Conservation (phyloP, 345 rosid species). For the Jatropha curcas region DNA sequence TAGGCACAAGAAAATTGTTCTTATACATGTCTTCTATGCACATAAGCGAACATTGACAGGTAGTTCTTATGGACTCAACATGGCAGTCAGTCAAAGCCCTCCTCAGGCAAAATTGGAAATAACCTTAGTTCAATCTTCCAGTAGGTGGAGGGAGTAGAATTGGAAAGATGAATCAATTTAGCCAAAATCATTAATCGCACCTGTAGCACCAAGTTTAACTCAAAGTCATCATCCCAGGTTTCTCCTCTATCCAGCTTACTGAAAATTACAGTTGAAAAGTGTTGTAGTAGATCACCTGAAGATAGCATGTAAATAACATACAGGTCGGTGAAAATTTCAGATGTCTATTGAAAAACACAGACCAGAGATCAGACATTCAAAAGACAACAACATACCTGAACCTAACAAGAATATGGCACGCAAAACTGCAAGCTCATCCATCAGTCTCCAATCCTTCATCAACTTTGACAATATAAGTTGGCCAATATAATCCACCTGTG, state of each 20-base stretch:
- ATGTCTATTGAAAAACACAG: neutral
- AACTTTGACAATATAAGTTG: constrained; percentile 71
- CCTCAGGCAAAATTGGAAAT: constrained; percentile 4
- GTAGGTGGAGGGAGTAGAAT: neutral
- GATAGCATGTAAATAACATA: constrained; percentile 24
- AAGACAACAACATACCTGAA: constrained; percentile 60
- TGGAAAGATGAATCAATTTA: neutral
- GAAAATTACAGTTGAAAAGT: constrained; percentile 79
- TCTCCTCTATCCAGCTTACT: constrained; percentile 85
- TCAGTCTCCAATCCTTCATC: constrained; percentile 92
- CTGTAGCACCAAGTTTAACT: constrained; percentile 87
- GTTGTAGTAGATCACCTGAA: constrained; percentile 93
- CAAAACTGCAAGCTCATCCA: constrained; percentile 94
- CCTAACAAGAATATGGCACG: constrained; percentile 97
- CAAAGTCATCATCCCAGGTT: constrained; percentile 90
- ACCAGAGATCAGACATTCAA: constrained; percentile 20
- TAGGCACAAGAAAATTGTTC: constrained; percentile 12
- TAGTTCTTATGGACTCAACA: neutral
- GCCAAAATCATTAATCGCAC: constrained; percentile 35
- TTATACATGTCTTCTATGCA: neutral
- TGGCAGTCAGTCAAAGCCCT: neutral
- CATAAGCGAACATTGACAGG: neutral
- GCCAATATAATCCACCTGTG: constrained; percentile 80
- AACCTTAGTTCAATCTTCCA: neutral
- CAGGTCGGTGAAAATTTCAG: constrained; percentile 17